Percentiles rank a stretch among this genome's conserved stretches.
These are phyloP conservation scores for Colletotrichum aenigma DNA, from an alignment of 2,329 filamentous ascomycete species.

Conservation along the genomic window DNA sequence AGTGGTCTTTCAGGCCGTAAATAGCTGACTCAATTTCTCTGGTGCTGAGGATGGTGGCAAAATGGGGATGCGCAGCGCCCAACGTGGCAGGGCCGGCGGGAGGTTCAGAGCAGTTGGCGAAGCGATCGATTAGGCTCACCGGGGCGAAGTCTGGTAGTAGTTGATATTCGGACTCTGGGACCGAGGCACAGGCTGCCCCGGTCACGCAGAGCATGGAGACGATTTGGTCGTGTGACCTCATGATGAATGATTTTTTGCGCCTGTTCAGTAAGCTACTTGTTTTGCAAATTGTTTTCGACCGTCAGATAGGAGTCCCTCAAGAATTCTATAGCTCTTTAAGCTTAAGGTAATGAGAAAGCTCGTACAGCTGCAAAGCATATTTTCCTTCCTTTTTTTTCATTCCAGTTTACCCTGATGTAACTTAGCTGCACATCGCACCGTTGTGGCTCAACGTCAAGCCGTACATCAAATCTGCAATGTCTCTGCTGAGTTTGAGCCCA, in stretches of 20 bases:
- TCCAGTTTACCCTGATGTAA: background rate
- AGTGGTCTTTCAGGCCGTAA: slow-evolving; percentile 42
- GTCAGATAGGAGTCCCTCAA: fast-evolving
- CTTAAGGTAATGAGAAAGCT: fast-evolving
- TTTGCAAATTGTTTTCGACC: background rate
- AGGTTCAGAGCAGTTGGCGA: slow-evolving; percentile 37
- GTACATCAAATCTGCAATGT: too few relatives aligned
- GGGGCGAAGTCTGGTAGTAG: slow-evolving; percentile 17
- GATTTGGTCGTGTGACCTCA: fast-evolving
- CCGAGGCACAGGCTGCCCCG: background rate
- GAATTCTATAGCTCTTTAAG: fast-evolving
- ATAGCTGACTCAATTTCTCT: slow-evolving; percentile 48
- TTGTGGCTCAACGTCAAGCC: background rate
- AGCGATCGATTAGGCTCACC: slow-evolving; percentile 46
- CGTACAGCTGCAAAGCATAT: background rate
- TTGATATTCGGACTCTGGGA: background rate
- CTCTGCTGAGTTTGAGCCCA: background rate
- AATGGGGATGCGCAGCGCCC: slow-evolving; percentile 31
- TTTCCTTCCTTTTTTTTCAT: fast-evolving
- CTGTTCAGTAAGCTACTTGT: background rate
- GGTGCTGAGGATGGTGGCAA: slow-evolving; percentile 48
- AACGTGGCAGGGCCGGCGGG: slow-evolving; percentile 32
- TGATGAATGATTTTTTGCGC: background rate
- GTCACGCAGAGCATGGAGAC: background rate
- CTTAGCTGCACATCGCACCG: background rate